These are phyloP conservation scores for Simmondsia chinensis DNA, from an alignment of 148 eudicot genomes.

Conservation along the genomic window DNA sequence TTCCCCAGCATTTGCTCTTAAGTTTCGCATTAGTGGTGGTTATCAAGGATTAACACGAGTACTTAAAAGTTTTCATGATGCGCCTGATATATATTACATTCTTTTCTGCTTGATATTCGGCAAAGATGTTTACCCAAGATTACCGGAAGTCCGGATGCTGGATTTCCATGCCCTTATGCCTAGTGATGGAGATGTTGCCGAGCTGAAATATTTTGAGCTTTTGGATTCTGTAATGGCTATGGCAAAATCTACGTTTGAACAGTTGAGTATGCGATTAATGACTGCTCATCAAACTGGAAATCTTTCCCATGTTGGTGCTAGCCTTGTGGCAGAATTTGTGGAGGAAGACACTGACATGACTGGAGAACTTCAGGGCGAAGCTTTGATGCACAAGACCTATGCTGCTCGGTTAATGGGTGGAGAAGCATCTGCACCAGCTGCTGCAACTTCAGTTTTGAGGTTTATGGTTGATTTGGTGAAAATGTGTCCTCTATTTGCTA, in stretches of 20 bases:
- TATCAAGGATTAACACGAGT: conserved; percentile 70
- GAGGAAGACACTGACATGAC: conserved; percentile 58
- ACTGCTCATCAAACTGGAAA: conserved; percentile 51
- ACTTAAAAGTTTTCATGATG: conserved; percentile 70
- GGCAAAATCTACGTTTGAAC: conserved; percentile 70
- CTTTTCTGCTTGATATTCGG: conserved; percentile 77
- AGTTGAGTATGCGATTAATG: conserved; percentile 48
- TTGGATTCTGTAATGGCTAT: conserved; percentile 71
- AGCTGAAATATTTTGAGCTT: conserved; percentile 56
- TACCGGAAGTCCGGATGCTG: conserved; percentile 86
- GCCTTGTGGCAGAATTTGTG: conserved; percentile 59
- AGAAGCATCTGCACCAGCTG: conserved; percentile 83
- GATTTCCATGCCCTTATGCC: conserved; percentile 90
- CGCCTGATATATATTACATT: conserved; percentile 81
- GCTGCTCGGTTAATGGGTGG: conserved; percentile 74
- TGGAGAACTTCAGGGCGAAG: conserved; percentile 81
- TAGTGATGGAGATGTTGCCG: conserved; percentile 49
- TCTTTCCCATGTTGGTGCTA: conserved; percentile 41
- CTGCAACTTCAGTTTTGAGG: conserved; percentile 76
- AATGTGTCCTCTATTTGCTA: conserved; percentile 63
- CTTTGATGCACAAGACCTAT: conserved; percentile 59
- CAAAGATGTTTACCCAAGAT: conserved; percentile 84
- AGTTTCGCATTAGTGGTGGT: conserved; percentile 74
- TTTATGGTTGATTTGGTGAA: conserved; percentile 89
- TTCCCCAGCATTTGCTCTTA: conserved; percentile 71